phyloP scores from a whole-genome alignment of 345 rosid genomes.

The Eucalyptus urophylla region DNA sequence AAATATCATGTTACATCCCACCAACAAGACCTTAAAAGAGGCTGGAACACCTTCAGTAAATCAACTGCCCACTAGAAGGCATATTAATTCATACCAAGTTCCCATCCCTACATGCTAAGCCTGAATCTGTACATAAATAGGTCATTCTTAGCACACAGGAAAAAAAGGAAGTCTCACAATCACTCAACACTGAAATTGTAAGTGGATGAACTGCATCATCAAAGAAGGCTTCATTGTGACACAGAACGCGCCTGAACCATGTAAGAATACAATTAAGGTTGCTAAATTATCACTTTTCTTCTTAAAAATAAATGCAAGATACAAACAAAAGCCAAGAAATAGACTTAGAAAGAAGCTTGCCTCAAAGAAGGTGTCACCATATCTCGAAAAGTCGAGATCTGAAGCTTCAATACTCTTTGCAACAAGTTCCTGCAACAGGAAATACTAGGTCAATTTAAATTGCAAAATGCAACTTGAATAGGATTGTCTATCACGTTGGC shows the following conservation, averaged over 20 bases:
- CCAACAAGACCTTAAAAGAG: neutral
- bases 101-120: neutral
- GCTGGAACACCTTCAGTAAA: neutral
- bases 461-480: neutral
- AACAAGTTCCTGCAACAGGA: conserved; percentile 53
- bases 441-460: neutral
- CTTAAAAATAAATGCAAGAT: neutral
- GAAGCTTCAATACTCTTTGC: conserved; percentile 85
- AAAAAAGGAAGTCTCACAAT: neutral
- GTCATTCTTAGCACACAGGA: neutral
- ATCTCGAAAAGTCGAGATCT: conserved; percentile 86
- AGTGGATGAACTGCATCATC: neutral
- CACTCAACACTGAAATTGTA: neutral
- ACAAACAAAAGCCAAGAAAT: neutral
- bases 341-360: conserved; percentile 11
- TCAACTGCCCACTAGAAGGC: neutral
- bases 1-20: neutral
- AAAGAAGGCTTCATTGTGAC: neutral
- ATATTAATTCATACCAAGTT: neutral
- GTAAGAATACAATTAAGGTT: neutral
- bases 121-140: neutral
- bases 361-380: conserved; percentile 87
- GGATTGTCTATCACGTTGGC: neutral
- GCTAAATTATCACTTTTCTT: neutral
- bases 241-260: neutral